phyloP scores from a whole-genome alignment of 495 filamentous ascomycete genomes.

The Talaromyces nanjingensis region DNA sequence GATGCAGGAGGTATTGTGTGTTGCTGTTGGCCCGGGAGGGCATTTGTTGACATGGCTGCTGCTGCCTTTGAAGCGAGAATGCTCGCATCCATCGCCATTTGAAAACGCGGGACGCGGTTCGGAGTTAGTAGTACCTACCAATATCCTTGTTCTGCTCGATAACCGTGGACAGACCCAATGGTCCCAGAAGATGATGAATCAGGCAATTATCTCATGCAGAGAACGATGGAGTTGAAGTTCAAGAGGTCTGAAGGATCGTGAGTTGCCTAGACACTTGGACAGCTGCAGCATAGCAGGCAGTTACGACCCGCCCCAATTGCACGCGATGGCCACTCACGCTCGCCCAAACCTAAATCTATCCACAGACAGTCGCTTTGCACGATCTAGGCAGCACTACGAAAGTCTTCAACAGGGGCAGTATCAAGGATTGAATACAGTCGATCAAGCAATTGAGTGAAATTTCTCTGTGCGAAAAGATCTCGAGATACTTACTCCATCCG shows the following conservation, averaged over 20 bases:
- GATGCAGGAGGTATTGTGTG: neutral
- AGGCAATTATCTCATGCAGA: neutral
- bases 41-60: neutral
- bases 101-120: slow-evolving; percentile 4
- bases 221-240: neutral
- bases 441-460: neutral
- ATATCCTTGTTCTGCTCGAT: neutral
- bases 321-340: neutral
- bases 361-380: neutral
- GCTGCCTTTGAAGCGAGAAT: neutral
- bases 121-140: neutral
- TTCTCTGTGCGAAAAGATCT: neutral
- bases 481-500: neutral
- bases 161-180: neutral
- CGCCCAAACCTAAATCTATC: neutral
- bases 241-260: neutral
- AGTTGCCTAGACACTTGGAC: neutral
- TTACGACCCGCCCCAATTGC: neutral
- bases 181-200: neutral
- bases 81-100: neutral
- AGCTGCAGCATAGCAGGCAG: neutral
- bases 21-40: neutral
- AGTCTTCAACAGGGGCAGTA: neutral
- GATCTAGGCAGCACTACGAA: neutral
- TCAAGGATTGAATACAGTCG: neutral